Evolutionary conservation across 108 stramenopile species (phyloP).

Genomic region (Cylindrotheca closterium): DNA sequence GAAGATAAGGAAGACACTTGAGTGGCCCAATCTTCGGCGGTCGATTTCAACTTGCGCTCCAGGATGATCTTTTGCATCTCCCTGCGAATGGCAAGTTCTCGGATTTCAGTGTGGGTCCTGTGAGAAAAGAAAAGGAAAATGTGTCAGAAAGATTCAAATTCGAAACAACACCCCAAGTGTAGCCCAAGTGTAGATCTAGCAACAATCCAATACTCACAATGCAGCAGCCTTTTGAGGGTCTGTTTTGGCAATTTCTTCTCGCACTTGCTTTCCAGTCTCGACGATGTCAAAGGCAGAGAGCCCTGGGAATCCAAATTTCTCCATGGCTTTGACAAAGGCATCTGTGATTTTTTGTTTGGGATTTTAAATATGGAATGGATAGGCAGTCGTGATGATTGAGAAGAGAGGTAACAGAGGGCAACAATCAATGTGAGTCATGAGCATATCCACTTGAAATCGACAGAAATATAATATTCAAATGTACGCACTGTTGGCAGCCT

Average conservation of each 20-base stretch:
- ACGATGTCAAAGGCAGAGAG: slow-evolving; percentile 75
- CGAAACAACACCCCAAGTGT: background rate
- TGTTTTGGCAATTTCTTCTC: slow-evolving; percentile 53
- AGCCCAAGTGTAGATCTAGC: background rate
- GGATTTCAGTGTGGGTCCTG: slow-evolving; percentile 73
- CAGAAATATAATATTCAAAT: background rate
- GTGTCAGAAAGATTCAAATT: background rate
- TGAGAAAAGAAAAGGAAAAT: background rate
- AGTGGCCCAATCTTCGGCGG: slow-evolving; percentile 88
- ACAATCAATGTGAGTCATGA: background rate
- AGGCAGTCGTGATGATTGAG: background rate
- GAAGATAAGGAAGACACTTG: slow-evolving; percentile 55
- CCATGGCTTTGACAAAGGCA: slow-evolving; percentile 73
- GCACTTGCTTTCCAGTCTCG: slow-evolving; percentile 60
- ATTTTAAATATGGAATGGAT: no score
- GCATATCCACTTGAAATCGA: background rate
- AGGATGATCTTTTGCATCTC: slow-evolving; percentile 81
- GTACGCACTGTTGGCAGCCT: slow-evolving; percentile 66
- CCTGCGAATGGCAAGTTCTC: slow-evolving; percentile 72
- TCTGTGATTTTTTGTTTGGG: no score
- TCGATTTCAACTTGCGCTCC: slow-evolving; percentile 62
- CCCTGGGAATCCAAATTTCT: slow-evolving; percentile 57
- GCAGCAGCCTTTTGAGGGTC: slow-evolving; percentile 61
- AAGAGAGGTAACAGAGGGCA: background rate
- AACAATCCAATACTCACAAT: slow-evolving; percentile 36